Base-by-base conservation (phyloP, 164 flowering plant genomes). In the Dillenia turbinata region DNA sequence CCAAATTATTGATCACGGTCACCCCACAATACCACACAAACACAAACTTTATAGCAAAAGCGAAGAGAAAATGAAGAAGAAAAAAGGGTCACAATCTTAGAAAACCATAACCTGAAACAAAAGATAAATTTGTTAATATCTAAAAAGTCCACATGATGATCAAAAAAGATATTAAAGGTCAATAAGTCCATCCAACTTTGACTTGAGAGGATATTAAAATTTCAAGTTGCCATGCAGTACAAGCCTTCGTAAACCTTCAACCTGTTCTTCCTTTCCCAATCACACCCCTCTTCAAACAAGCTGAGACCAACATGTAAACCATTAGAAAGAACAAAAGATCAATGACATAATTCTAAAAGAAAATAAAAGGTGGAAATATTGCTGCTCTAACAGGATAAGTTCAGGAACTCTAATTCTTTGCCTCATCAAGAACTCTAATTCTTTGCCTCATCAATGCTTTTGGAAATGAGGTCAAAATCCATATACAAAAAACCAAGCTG, bases 261-360 rank as follows among this genome's bases (percentile, higher is more conserved):
- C 0, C 97, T 83, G 69, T 94, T 94, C 79, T 94, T 94, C 80
- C 97, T 89, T 70, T 94, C 97, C 99, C 97, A 94, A 68, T 94
- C 99, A 77, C 99, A 97, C 48, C 97, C 99, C 76, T 94, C 97
- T 69, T 94, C 99, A 77, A 94, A 94, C 78, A 94, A 81, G 63
- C 99, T 94, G 84, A 46, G 60, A 74, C 58, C 54, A 60, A 17
- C 15, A 44, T 51, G 40, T 3, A 58, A 43, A 57, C 14, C 62
- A 33, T 64, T 10, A 43, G 47, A 19, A 61, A 47, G 33, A 49
- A 15, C 9, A 56, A 59, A 56, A 22, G 8, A 11, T 15, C 1
- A 14, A 5, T 9, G 8, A 5, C 13, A 2, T 40, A 33, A 47
- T 64, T 11, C 19, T 53, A 5, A 4, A 8, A 19, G 7, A 51